phyloP scores from a whole-genome alignment of 106 monocot species.

The Amphibolis antarctica region DNA sequence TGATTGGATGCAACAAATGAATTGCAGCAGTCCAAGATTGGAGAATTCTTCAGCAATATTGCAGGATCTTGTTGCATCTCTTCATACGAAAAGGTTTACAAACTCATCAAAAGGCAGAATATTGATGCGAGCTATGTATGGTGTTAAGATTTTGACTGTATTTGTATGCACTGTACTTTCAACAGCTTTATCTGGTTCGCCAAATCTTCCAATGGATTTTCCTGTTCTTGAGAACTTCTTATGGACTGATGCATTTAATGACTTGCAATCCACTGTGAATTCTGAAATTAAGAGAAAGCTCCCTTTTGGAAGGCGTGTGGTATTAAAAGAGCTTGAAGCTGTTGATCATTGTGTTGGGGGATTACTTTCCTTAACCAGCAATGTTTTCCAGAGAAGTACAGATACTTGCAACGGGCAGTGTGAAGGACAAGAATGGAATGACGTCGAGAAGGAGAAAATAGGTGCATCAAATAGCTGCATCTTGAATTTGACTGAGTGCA shows the following conservation, averaged over 20 bases:
- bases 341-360: slow-evolving; percentile 28
- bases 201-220: slow-evolving; percentile 31
- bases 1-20: slow-evolving; percentile 37
- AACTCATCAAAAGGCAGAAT: slow-evolving; percentile 58
- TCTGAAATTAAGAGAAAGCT: slow-evolving; percentile 21
- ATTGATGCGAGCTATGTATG: slow-evolving; percentile 59
- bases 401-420: too few species aligned
- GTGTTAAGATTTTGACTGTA: slow-evolving; percentile 45
- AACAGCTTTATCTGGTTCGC: slow-evolving; percentile 33
- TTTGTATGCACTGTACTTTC: slow-evolving; percentile 39
- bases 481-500: too few species aligned
- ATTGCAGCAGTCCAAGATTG: slow-evolving; percentile 32
- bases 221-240: slow-evolving; percentile 48
- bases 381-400: too few species aligned
- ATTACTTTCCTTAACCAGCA: slow-evolving; percentile 16
- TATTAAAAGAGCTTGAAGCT: slow-evolving; percentile 49
- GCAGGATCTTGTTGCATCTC: slow-evolving; percentile 25
- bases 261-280: slow-evolving; percentile 23
- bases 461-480: too few species aligned
- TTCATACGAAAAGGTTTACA: slow-evolving; percentile 31
- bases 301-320: slow-evolving; percentile 6
- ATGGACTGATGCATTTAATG: slow-evolving; percentile 51
- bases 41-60: slow-evolving; percentile 30
- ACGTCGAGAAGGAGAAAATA: neutral
- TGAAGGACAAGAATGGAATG: neutral